Evolutionary conservation across 805 yeast genomes (phyloP).

Genomic region (Yarrowia sp.): DNA sequence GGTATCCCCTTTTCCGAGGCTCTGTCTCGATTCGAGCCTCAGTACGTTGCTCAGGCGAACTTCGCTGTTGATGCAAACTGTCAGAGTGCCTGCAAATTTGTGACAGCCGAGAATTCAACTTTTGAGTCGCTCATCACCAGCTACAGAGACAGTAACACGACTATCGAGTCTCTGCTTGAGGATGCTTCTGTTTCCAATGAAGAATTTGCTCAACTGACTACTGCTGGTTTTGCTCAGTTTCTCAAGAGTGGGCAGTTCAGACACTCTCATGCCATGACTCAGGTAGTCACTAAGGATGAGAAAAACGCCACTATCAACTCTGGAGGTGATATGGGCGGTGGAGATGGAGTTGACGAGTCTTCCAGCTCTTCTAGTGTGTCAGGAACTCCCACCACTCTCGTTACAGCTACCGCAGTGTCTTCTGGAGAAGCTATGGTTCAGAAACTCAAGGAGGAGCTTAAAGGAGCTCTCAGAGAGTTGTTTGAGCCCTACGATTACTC

Average conservation of each 20-base stretch:
- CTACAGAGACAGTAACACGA: constrained; percentile 5
- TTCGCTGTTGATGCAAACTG: constrained; percentile 7
- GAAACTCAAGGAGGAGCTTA: constrained; percentile 1
- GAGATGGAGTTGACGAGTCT: not conserved
- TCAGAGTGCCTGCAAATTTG: not conserved
- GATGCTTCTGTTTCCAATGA: not conserved
- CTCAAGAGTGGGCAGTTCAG: not conserved
- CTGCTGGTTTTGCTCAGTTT: constrained; percentile 3
- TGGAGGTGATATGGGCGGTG: constrained; percentile 15
- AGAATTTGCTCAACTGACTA: not conserved
- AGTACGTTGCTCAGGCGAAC: not conserved
- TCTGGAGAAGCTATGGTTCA: not conserved
- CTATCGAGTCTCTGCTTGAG: not conserved
- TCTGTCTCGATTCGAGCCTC: constrained; percentile 5
- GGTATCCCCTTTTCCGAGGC: constrained; percentile 5
- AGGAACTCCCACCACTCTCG: not conserved
- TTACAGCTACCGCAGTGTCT: not conserved
- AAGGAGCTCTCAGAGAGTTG: not conserved
- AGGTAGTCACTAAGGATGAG: not conserved
- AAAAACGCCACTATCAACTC: not conserved
- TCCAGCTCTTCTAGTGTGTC: not conserved
- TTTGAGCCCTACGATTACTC: constrained; percentile 12
- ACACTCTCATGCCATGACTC: constrained; percentile 6
- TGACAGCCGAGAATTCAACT: constrained; percentile 1
- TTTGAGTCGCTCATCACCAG: not conserved